A percentile compares a stretch with the other conserved stretches of the same genome.
These are phyloP conservation scores for Parasitella parasitica DNA, from an alignment of 371 early-diverging fungal species.

Conservation along the genomic window DNA sequence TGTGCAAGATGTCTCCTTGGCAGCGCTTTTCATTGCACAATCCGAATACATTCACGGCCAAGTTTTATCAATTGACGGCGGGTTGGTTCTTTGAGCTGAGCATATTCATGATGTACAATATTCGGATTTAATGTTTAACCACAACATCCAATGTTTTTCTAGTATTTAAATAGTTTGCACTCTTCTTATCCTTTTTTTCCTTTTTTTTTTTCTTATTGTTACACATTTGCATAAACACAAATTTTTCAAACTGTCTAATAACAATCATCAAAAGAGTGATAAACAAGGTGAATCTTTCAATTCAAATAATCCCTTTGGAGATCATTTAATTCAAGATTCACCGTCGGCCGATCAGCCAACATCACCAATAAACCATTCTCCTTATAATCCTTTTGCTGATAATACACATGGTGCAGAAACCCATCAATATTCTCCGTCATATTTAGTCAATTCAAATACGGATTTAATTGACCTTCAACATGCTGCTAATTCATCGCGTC, in stretches of 20 bases:
- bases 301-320: conserved; percentile 19
- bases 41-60: conserved; percentile 75
- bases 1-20: conserved; percentile 65
- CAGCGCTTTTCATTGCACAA: conserved; percentile 65
- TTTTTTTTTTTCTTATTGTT: conserved; percentile 9
- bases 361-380: conserved; percentile 8
- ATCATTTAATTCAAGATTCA: conserved; percentile 4
- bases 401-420: not conserved
- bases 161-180: not conserved
- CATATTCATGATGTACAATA: conserved; percentile 27
- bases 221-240: conserved; percentile 5
- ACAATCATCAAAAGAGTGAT: conserved; percentile 11
- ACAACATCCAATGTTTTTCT: conserved; percentile 2
- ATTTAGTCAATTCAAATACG: not conserved
- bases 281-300: not conserved
- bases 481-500: not conserved
- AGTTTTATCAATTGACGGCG: conserved; percentile 73
- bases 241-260: conserved; percentile 17
- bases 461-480: conserved; percentile 28
- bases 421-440: conserved; percentile 16
- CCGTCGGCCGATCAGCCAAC: conserved; percentile 5
- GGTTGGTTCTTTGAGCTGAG: conserved; percentile 32
- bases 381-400: conserved; percentile 19
- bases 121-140: not conserved
- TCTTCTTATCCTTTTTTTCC: not conserved